A percentile compares a stretch with the other conserved stretches of the same genome.
Evolutionary conservation across 805 yeast species (phyloP).

Genomic region (Wickerhamomyces strasburgensis): DNA sequence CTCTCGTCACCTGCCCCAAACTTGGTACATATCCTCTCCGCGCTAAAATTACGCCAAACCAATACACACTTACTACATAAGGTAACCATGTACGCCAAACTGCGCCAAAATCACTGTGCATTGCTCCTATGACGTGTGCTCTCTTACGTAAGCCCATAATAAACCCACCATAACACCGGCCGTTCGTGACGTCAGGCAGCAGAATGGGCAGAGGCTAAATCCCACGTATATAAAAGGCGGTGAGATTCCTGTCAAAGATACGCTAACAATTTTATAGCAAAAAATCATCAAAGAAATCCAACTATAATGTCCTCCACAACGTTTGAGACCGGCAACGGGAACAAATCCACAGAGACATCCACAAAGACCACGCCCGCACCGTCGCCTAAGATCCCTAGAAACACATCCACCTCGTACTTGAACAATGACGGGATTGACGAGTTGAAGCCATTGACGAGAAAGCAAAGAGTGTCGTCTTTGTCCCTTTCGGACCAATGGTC

Average conservation of each 20-base stretch:
- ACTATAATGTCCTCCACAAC: conserved; percentile 3
- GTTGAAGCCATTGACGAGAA: conserved; percentile 56
- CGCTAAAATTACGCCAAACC: conserved; percentile 1
- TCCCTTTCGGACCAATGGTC: conserved; percentile 73
- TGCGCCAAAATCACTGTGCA: no score
- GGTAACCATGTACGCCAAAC: neutral
- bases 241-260: neutral
- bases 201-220: no score
- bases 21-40: no score
- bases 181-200: no score
- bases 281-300: no score
- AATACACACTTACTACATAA: conserved; percentile 7
- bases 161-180: no score
- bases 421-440: conserved; percentile 73
- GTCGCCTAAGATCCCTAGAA: conserved; percentile 22
- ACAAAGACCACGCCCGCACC: conserved; percentile 15
- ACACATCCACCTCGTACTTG: conserved; percentile 54
- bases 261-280: neutral
- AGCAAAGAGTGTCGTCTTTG: conserved; percentile 58
- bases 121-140: no score
- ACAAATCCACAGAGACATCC: conserved; percentile 11
- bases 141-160: no score
- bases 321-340: neutral
- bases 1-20: no score
- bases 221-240: no score